Conservation (phyloP, 2,329 filamentous ascomycete species). For the Aspergillus oerlinghausenensis region DNA sequence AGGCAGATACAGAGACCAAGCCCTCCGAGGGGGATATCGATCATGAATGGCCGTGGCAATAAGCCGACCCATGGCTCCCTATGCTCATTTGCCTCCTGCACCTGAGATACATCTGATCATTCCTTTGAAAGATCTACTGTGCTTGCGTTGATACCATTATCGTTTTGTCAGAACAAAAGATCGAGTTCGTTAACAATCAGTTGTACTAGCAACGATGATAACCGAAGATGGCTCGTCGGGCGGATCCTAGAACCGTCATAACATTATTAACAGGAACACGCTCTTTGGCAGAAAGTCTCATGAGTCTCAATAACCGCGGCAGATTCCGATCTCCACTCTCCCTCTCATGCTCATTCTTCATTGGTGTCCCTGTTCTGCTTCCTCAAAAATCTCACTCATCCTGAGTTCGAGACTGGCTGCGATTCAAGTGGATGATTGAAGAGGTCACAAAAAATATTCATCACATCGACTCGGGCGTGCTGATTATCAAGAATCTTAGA, state of each 20-base stretch:
- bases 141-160: background rate
- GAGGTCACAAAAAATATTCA: background rate
- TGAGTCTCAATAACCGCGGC: background rate
- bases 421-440: background rate
- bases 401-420: background rate
- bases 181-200: background rate
- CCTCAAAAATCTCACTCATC: background rate
- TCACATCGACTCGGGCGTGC: background rate
- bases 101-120: background rate
- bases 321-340: conserved; percentile 3
- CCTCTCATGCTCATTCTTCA: background rate
- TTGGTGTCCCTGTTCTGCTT: conserved; percentile 3
- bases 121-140: background rate
- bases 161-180: background rate
- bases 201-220: background rate
- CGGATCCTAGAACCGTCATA: background rate
- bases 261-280: conserved; percentile 23
- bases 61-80: background rate
- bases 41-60: background rate
- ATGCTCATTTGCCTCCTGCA: background rate
- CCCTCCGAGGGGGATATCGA: background rate
- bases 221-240: background rate
- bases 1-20: background rate
- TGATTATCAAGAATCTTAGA: background rate
- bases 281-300: conserved; percentile 17